These are phyloP conservation scores for Plasmodium blacklocki DNA, from an alignment of 169 alveolate genomes.

Conservation along the genomic window DNA sequence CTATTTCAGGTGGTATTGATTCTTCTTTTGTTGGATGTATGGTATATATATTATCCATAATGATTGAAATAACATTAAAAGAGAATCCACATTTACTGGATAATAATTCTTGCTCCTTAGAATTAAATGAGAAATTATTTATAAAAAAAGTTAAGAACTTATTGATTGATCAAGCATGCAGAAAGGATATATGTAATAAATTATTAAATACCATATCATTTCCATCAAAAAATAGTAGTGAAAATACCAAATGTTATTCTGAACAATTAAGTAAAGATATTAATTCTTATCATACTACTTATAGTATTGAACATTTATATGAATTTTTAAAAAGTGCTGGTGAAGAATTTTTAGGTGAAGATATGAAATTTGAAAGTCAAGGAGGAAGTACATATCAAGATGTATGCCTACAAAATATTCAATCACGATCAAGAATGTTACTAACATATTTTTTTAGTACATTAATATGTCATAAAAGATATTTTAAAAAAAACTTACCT, in stretches of 20 bases:
- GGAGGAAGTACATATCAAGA: constrained; percentile 67
- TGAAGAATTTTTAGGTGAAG: constrained; percentile 20
- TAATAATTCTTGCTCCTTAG: not conserved
- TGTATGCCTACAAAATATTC: constrained; percentile 82
- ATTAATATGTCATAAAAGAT: constrained; percentile 79
- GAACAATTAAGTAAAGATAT: constrained; percentile 39
- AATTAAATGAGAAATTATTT: constrained; percentile 2
- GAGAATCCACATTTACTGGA: not conserved
- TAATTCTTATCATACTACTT: constrained; percentile 49
- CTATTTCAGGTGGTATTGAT: constrained; percentile 76
- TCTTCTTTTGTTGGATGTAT: constrained; percentile 64
- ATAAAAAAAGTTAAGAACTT: constrained; percentile 14
- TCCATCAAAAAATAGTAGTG: constrained; percentile 67
- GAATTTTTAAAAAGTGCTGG: constrained; percentile 57
- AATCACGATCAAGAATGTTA: constrained; percentile 85
- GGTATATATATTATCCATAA: constrained; percentile 56
- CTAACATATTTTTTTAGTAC: constrained; percentile 84
- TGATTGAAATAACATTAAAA: constrained; percentile 38
- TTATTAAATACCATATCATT: constrained; percentile 49
- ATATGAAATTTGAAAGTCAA: constrained; percentile 51
- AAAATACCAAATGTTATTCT: constrained; percentile 32
- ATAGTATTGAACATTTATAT: constrained; percentile 32
- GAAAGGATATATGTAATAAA: constrained; percentile 52
- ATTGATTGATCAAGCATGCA: constrained; percentile 34
- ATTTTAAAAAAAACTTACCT: constrained; percentile 17